Conservation (phyloP, 2,329 filamentous ascomycete species). For the Calonectria henricotiae region DNA sequence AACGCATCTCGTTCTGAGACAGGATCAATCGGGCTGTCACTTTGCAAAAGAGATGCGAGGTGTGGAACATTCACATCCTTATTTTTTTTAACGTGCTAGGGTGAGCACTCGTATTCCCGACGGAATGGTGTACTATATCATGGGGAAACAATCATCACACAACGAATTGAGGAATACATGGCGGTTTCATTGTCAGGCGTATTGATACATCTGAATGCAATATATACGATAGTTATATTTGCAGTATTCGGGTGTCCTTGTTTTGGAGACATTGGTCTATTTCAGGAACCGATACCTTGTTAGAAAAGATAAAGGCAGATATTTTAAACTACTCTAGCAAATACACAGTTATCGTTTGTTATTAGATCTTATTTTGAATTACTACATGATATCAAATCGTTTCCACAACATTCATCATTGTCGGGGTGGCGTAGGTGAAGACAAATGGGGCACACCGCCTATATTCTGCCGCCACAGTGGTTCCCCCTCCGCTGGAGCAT, state of each 20-base stretch:
- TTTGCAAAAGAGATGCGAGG: background rate
- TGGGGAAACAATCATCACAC: slow-evolving; percentile 43
- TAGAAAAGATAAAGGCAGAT: slow-evolving; percentile 26
- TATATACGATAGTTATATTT: slow-evolving; percentile 28
- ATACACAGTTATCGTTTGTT: slow-evolving; percentile 34
- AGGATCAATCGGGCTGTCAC: slow-evolving; percentile 18
- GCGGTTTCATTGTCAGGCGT: slow-evolving; percentile 51
- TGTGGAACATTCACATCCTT: slow-evolving; percentile 7
- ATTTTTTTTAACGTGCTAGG: background rate
- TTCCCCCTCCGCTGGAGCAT: background rate
- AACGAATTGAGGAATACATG: slow-evolving; percentile 39
- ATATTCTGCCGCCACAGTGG: slow-evolving; percentile 33
- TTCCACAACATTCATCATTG: background rate
- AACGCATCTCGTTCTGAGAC: slow-evolving; percentile 9
- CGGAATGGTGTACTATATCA: slow-evolving; percentile 45
- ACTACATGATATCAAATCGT: background rate
- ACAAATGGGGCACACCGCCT: slow-evolving; percentile 29
- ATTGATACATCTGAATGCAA: slow-evolving; percentile 44
- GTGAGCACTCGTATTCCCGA: slow-evolving; percentile 14
- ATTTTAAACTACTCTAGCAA: slow-evolving; percentile 26
- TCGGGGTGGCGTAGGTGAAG: background rate
- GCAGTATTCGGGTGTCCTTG: slow-evolving; percentile 18
- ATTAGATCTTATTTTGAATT: background rate
- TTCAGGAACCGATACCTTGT: slow-evolving; percentile 14
- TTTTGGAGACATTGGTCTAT: slow-evolving; percentile 26